Percentiles rank a stretch among this genome's conserved stretches.
Evolutionary conservation across 2,329 filamentous ascomycete species (phyloP).

Genomic region (Nannizziopsis barbatae): DNA sequence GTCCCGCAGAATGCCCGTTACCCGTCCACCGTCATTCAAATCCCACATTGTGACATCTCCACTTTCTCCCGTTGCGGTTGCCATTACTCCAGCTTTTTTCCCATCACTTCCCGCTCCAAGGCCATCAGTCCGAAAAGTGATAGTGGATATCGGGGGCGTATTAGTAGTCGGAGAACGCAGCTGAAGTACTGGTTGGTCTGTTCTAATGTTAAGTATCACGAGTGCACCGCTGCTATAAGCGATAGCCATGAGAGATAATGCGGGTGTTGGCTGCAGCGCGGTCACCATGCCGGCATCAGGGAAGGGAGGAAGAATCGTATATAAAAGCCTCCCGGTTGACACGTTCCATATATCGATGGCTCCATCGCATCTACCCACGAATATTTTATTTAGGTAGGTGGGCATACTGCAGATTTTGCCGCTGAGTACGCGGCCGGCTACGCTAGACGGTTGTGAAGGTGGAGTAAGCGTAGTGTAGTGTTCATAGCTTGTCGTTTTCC

Average conservation of each 20-base stretch:
- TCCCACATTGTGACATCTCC: slow-evolving; percentile 97
- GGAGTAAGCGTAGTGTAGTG: slow-evolving; percentile 74
- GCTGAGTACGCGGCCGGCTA: slow-evolving; percentile 57
- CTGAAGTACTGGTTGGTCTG: slow-evolving; percentile 60
- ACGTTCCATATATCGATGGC: slow-evolving; percentile 96
- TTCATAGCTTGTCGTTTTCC: slow-evolving; percentile 71
- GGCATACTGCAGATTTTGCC: slow-evolving; percentile 78
- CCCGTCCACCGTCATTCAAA: slow-evolving; percentile 73
- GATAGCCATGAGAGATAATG: slow-evolving; percentile 74
- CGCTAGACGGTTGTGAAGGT: slow-evolving; percentile 45
- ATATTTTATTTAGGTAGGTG: slow-evolving; percentile 91
- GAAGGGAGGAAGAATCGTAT: slow-evolving; percentile 70
- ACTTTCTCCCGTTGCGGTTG: slow-evolving; percentile 64
- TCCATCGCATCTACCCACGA: slow-evolving; percentile 76
- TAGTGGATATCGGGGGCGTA: slow-evolving; percentile 57
- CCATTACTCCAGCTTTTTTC: slow-evolving; percentile 79
- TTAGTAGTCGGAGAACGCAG: slow-evolving; percentile 56
- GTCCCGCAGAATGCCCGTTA: slow-evolving; percentile 74
- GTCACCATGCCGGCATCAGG: slow-evolving; percentile 70
- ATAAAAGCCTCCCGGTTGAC: slow-evolving; percentile 78
- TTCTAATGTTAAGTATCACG: slow-evolving; percentile 68
- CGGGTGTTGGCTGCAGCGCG: slow-evolving; percentile 71
- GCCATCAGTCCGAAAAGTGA: slow-evolving; percentile 83
- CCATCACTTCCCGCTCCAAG: slow-evolving; percentile 81
- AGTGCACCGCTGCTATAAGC: slow-evolving; percentile 72